Evolutionary conservation across 2,329 filamentous ascomycete species (phyloP), one percentile per base, ranked within the genome.

Genomic region (Ophiosphaerella narmari): DNA sequence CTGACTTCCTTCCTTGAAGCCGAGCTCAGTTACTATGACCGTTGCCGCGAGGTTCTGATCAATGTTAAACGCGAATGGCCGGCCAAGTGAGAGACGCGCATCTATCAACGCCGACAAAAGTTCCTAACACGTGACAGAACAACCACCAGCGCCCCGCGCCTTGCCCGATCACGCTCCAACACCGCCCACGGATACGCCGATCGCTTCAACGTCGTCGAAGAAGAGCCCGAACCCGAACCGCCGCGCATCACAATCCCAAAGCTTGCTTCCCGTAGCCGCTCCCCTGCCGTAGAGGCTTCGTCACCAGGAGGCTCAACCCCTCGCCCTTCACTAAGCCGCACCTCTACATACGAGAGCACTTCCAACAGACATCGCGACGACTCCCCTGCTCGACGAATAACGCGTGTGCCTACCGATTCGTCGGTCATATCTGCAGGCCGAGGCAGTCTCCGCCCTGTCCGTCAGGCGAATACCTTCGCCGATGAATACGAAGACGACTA

Each of bases 11-110:
- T 97, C 71, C 77, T 97, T 43, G 92, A 97, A 54, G 88, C 90
- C 35, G 89, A 97, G 76, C 81, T 97, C 50, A 87, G 89, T 56
- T 97, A 94, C 75, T 89, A 97, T 71, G 93, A 97, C 71, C 87
- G 89, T 53, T 96, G 91, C 70, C 84, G 89, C 46, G 92, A 97
- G 60, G 89, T 95, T 59, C 82, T 97, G 46, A 60, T 87, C 55
- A 83, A 85, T 59, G 72, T 89, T 56, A 88, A 84, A 77, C 81
- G 81, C 61, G 85, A 89, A 54, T 89, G 87, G 86, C 86, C 86
- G 51, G 81, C 78, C 64, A 78, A 77, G 84, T 86, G 74, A 70
- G 79, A 46, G 21, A 16, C 14, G 41, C 35, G 24, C 43, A 45
- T 34, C 26, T 21, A 24, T 43, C 36, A 45, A 11, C n/a, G 8